Conservation (phyloP, 2,329 filamentous ascomycete genomes). For the Dactylellina cionopaga region DNA sequence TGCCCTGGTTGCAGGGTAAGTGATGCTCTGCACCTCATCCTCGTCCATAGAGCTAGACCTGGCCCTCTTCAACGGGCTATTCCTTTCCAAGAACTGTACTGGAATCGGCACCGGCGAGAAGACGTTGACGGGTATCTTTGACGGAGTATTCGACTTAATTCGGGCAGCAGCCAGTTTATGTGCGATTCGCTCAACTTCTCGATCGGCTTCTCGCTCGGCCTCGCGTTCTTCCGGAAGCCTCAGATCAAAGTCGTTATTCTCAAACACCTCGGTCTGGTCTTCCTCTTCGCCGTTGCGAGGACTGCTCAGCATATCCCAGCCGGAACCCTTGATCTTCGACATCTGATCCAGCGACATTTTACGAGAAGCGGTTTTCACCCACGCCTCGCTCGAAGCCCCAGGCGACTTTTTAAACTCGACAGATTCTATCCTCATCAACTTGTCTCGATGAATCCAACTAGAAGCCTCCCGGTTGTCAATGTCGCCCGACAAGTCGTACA, state of each 20-base stretch:
- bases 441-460: conserved; percentile 58
- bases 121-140: conserved; percentile 87
- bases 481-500: conserved; percentile 49
- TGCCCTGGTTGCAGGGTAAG: conserved; percentile 46
- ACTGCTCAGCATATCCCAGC: conserved; percentile 46
- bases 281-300: conserved; percentile 56
- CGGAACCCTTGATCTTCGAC: conserved; percentile 58
- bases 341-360: conserved; percentile 55
- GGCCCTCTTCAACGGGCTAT: conserved; percentile 71
- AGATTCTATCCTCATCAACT: conserved; percentile 54
- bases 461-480: conserved; percentile 56
- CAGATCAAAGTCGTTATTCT: conserved; percentile 74
- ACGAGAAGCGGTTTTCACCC: conserved; percentile 59
- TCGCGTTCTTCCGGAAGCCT: conserved; percentile 78
- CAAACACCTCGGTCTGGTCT: conserved; percentile 60
- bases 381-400: conserved; percentile 66
- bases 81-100: conserved; percentile 76
- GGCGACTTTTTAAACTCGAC: conserved; percentile 50
- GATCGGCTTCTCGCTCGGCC: conserved; percentile 74
- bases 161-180: conserved; percentile 66
- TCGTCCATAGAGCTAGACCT: conserved; percentile 53
- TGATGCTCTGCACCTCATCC: conserved; percentile 55
- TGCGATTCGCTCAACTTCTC: conserved; percentile 70
- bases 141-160: conserved; percentile 61
- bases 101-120: conserved; percentile 80